These are phyloP conservation scores for Mimosa pudica DNA, from an alignment of 306 rosid species.

Conservation along the genomic window DNA sequence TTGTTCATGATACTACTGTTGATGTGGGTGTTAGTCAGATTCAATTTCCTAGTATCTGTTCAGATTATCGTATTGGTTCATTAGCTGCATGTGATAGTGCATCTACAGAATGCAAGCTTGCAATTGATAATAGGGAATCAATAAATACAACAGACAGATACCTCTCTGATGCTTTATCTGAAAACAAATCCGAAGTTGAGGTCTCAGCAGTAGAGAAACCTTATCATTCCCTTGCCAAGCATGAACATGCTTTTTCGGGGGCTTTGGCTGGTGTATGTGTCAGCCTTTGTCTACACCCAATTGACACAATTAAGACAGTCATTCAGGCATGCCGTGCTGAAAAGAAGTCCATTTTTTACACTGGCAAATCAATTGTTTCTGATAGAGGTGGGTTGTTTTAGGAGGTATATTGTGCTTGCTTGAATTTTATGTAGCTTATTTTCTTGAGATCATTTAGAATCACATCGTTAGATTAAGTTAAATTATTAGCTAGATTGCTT, in stretches of 20 bases:
- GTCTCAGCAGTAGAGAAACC: constrained; percentile 43
- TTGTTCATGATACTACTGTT: constrained; percentile 34
- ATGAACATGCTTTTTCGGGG: constrained; percentile 93
- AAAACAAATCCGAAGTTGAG: constrained; percentile 43
- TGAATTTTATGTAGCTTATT: constrained; percentile 23
- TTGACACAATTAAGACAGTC: constrained; percentile 94
- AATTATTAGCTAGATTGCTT: constrained; percentile 24
- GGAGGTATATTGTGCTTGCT: constrained; percentile 16
- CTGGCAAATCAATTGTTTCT: constrained; percentile 82
- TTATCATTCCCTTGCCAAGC: constrained; percentile 55
- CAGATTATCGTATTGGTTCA: constrained; percentile 46
- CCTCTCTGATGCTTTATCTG: constrained; percentile 28
- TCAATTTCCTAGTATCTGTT: constrained; percentile 41
- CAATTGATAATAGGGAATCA: constrained; percentile 48
- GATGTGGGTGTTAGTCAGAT: constrained; percentile 40
- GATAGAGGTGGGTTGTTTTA: constrained; percentile 73
- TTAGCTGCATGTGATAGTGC: constrained; percentile 39
- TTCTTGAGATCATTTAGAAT: constrained; percentile 23
- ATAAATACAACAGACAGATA: constrained; percentile 43
- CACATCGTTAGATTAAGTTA: constrained; percentile 28
- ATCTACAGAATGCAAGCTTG: constrained; percentile 35
- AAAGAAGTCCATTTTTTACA: constrained; percentile 69
- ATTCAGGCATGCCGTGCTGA: constrained; percentile 73
- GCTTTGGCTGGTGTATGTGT: constrained; percentile 92
- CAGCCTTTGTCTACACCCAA: constrained; percentile 91